Evolutionary conservation across 2,329 filamentous ascomycete genomes (phyloP).

Genomic region (Chalara sp.): DNA sequence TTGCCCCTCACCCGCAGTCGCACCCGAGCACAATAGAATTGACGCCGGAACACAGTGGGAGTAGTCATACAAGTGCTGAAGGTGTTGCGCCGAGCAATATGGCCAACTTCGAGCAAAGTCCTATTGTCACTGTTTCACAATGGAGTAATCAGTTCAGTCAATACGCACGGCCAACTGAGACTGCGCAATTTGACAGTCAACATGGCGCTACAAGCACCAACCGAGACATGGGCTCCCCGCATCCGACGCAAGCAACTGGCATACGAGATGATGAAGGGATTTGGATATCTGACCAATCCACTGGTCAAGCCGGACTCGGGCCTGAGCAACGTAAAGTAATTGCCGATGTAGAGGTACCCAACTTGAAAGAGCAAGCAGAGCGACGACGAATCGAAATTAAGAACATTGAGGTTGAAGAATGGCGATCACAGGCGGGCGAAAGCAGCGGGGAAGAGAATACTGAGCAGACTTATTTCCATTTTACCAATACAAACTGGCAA

Average conservation of each 20-base stretch:
- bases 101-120: constrained; percentile 9
- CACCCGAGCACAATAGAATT: constrained; percentile 17
- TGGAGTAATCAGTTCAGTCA: constrained; percentile 10
- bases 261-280: constrained; percentile 19
- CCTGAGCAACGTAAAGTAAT: constrained; percentile 21
- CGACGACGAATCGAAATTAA: constrained; percentile 21
- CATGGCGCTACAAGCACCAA: constrained; percentile 2
- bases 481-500: constrained; percentile 7
- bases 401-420: constrained; percentile 27
- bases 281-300: constrained; percentile 18
- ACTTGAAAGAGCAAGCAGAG: constrained; percentile 26
- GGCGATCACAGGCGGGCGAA: constrained; percentile 22
- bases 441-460: constrained; percentile 16
- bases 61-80: constrained; percentile 24
- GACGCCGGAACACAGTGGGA: constrained; percentile 27
- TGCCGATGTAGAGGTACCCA: constrained; percentile 17
- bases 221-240: constrained; percentile 5
- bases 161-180: constrained; percentile 6
- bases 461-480: constrained; percentile 13
- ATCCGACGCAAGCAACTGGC: constrained; percentile 4
- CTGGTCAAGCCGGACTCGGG: constrained; percentile 21
- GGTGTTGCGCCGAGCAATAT: constrained; percentile 20
- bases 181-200: constrained; percentile 6
- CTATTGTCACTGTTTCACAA: constrained; percentile 12
- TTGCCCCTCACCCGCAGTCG: constrained; percentile 7